Percentiles rank a stretch among this genome's conserved stretches.
Conservation (phyloP, 2,329 filamentous ascomycete genomes). For the Paecilomyces dactylethromorphus region DNA sequence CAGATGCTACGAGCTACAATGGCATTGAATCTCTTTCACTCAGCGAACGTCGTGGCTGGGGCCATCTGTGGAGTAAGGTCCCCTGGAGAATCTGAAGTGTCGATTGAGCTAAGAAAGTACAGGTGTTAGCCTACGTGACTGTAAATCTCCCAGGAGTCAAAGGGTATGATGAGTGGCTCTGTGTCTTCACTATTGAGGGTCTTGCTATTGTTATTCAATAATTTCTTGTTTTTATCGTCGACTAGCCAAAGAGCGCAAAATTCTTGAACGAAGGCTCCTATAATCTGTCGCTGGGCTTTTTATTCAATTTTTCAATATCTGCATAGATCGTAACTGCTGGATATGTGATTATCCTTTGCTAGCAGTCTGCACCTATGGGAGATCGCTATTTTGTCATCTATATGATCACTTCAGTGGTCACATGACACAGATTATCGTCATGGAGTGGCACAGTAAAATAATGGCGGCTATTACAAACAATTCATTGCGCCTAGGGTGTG, state of each 20-base stretch:
- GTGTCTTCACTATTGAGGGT: conserved; percentile 32
- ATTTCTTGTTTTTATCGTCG: conserved; percentile 22
- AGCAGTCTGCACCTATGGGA: conserved; percentile 40
- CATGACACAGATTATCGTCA: conserved; percentile 48
- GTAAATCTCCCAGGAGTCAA: conserved; percentile 22
- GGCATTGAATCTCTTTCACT: conserved; percentile 30
- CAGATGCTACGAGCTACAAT: conserved; percentile 33
- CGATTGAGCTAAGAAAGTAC: background rate
- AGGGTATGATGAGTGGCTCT: conserved; percentile 23
- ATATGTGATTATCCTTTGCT: conserved; percentile 50
- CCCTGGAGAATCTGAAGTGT: background rate
- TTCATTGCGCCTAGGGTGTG: conserved; percentile 48
- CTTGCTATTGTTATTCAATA: conserved; percentile 21
- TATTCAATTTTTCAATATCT: conserved; percentile 48
- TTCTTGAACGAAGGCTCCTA: conserved; percentile 19
- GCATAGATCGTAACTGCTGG: conserved; percentile 47
- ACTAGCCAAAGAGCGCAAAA: conserved; percentile 26
- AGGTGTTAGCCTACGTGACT: conserved; percentile 17
- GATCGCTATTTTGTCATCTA: conserved; percentile 51
- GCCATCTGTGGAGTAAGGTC: conserved; percentile 30
- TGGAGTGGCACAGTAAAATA: conserved; percentile 55
- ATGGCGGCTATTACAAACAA: conserved; percentile 53
- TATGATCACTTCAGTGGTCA: conserved; percentile 49
- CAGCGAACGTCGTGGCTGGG: conserved; percentile 31
- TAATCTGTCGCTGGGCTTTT: conserved; percentile 15